Evolutionary conservation across 2,329 filamentous ascomycete genomes (phyloP), one percentile per base, ranked within the genome.

Genomic region (Magnaporthiopsis poae): DNA sequence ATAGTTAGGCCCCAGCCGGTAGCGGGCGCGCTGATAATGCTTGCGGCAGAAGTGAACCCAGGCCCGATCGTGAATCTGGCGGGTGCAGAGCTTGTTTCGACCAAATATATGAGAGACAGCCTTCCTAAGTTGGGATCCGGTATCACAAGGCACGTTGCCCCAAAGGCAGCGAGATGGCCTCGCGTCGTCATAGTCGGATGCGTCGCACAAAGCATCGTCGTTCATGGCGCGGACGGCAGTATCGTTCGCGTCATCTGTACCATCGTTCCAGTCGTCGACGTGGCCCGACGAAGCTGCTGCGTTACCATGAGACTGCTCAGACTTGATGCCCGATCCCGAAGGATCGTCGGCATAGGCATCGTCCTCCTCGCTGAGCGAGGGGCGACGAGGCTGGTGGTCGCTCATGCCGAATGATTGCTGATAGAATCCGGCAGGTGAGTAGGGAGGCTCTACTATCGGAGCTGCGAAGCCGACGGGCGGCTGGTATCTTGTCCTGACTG

Each of bases 41-140:
- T 93, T 93, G 52, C 91, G 86, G 75, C 91, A 95, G 73, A 86
- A 89, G 72, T 89, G 86, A 0, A 91, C 86, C 90, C 90, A 94
- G 2, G 91, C 84, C 29, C 84, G 77, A 7, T 84, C 78, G 0
- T 89, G 89, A 63, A 95, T 90, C 61, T 82, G 80, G 46, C 88
- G 83, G 0, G 91, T 95, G 72, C 87, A 89, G 9, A 84, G 81
- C 77, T 95, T 95, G 80, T 95, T 95, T 56, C 91, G 86, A 29
- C 91, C 91, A 71, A 94, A 94, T 66, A 93, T 84, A 72, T 95
- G 90, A 0, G 89, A 92, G 68, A 94, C 89, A 5, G 89, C 87
- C 77, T 94, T 94, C 63, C 91, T 86, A 31, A 83, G 82, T 66
- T 85, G 81, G 5, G 85, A 86, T 4, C 81, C 81, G 0, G 85